A percentile compares a stretch with the other conserved stretches of the same genome.
phyloP scores from a whole-genome alignment of 495 filamentous ascomycete genomes.

The Alectoria sarmentosa region DNA sequence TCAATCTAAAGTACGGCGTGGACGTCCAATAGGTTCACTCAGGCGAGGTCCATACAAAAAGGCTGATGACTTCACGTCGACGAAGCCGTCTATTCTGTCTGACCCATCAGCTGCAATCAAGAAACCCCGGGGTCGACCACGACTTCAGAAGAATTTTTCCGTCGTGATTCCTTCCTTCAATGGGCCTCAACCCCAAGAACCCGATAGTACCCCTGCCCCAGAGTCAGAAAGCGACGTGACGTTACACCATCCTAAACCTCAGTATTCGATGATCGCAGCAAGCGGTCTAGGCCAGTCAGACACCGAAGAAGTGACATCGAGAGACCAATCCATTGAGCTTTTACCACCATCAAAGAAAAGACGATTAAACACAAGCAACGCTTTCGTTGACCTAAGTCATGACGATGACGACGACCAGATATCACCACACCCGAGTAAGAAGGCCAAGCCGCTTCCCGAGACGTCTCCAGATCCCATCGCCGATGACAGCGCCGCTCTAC shows the following conservation, averaged over 20 bases:
- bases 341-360: background rate
- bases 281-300: conserved; percentile 17
- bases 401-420: background rate
- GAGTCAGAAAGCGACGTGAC: background rate
- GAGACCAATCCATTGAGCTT: background rate
- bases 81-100: background rate
- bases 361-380: background rate
- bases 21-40: conserved; percentile 2
- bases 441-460: background rate
- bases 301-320: background rate
- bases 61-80: background rate
- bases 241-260: background rate
- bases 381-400: background rate
- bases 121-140: background rate
- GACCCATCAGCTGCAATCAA: background rate
- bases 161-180: conserved; percentile 16
- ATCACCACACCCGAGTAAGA: background rate
- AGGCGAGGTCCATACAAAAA: background rate
- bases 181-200: conserved; percentile 14
- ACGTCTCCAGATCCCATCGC: background rate
- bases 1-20: too few relatives aligned
- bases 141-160: background rate
- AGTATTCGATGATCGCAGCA: conserved; percentile 22
- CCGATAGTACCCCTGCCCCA: background rate
- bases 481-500: conserved; percentile 1